Base-by-base conservation (phyloP, 2,329 filamentous ascomycete species). In the Ceratocystis harringtonii region DNA sequence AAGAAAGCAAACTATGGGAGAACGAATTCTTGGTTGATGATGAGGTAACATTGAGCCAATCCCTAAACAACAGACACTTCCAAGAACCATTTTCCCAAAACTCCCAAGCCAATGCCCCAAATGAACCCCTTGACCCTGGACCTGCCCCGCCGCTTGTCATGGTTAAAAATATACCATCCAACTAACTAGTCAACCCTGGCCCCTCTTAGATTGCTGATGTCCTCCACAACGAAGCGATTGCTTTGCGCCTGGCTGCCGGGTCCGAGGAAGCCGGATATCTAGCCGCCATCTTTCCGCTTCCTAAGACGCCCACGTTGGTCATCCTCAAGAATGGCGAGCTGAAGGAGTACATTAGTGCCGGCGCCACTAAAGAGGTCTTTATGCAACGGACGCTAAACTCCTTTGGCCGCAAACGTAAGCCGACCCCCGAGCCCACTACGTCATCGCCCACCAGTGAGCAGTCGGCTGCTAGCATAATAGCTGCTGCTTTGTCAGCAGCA, bases 181-280 rank as follows among this genome's bases (percentile, higher is more conserved):
- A 41, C 36, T 41, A 41, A 41, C 36, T 41, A 41, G 10, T 12
- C 36, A 41, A 41, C 36, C 36, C 36, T 63, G 36, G 36, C 5
- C 36, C 10, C 36, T 41, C 36, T 4, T 50, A 87, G 83, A 72
- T 88, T 64, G 79, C 77, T 63, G 75, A 76, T 63, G 71, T 84
- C 32, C 78, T 94, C 66, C 75, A 78, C 30, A 77, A 80, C 44
- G 83, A 85, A 71, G 82, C 89, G 2, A 79, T 96, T 22, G 76
- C 87, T 6, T 78, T 96, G 25, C 83, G 86, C 62, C 78, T 96
- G 25, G 75, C 80, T 43, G 84, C 86, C 19, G 89, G 86, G 25
- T 91, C 88, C 1, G 82, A 88, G 69, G 91, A 96, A 77, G 90
- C 90, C 8, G 85, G 83, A 5, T 95, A 90, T 71, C 79, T 97